Conservation (phyloP, 495 filamentous ascomycete genomes). For the Xylaria intraflava region DNA sequence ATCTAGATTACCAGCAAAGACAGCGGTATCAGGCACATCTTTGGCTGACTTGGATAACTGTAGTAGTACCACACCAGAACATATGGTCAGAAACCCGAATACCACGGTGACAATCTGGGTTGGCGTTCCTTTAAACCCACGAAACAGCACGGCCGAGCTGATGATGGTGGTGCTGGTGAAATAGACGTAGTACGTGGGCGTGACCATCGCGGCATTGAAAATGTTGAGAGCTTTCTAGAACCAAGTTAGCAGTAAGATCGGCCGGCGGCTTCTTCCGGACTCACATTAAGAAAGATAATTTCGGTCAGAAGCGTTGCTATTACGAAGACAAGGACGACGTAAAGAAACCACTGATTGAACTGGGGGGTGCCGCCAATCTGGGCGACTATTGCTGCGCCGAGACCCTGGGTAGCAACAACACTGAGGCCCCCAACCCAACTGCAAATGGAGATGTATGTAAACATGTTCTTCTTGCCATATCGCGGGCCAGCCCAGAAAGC, state of each 20-base stretch:
- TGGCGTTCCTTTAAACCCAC: constrained; percentile 83
- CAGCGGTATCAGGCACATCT: constrained; percentile 87
- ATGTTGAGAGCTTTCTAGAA: constrained; percentile 94
- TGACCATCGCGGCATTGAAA: constrained; percentile 95
- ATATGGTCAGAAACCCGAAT: constrained; percentile 91
- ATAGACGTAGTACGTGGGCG: constrained; percentile 96
- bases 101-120: constrained; percentile 81
- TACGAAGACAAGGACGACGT: constrained; percentile 87
- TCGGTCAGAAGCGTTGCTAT: constrained; percentile 81
- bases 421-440: constrained; percentile 90
- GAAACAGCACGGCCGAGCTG: constrained; percentile 86
- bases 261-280: constrained; percentile 25
- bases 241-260: background rate
- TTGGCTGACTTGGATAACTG: constrained; percentile 98
- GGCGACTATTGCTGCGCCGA: constrained; percentile 85
- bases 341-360: constrained; percentile 97
- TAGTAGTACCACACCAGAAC: constrained; percentile 87
- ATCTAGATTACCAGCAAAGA: constrained; percentile 89
- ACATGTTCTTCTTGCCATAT: constrained; percentile 94
- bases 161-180: constrained; percentile 95
- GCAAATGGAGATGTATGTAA: constrained; percentile 94
- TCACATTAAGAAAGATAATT: constrained; percentile 91
- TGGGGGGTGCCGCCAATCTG: constrained; percentile 73
- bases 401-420: constrained; percentile 89
- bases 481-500: constrained; percentile 81